Percentiles rank a stretch among this genome's conserved stretches.
phyloP scores from a whole-genome alignment of 495 filamentous ascomycete genomes.

The Ramalina peruviana region DNA sequence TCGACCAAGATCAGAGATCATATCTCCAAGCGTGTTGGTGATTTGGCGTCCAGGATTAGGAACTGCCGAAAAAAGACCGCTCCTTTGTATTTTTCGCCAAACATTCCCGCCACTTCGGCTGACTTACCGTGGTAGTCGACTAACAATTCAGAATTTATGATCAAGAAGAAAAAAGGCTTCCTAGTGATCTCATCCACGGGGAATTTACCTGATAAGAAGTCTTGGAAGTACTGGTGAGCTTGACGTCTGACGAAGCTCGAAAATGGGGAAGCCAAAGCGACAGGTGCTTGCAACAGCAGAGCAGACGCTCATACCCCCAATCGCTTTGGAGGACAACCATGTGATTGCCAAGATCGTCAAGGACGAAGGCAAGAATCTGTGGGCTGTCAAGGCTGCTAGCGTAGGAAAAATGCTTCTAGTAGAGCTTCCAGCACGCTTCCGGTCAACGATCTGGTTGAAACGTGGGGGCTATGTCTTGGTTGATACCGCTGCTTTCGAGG shows the following conservation, averaged over 20 bases:
- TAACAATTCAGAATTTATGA: no score
- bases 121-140: neutral
- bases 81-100: neutral
- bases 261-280: conserved; percentile 66
- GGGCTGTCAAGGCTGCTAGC: conserved; percentile 51
- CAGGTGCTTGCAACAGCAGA: conserved; percentile 59
- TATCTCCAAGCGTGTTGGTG: neutral
- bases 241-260: neutral
- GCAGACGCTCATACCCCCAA: conserved; percentile 60
- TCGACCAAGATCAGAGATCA: neutral
- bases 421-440: conserved; percentile 69
- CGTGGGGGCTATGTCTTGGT: conserved; percentile 77
- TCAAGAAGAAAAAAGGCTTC: no score
- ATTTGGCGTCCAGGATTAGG: no score
- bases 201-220: no score
- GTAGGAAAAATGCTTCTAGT: conserved; percentile 45
- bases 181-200: no score
- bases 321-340: conserved; percentile 47
- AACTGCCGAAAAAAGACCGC: neutral
- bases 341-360: conserved; percentile 62
- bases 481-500: conserved; percentile 50
- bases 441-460: conserved; percentile 81
- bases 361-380: conserved; percentile 77
- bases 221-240: neutral
- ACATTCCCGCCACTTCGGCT: neutral